phyloP scores from a whole-genome alignment of 306 rosid species.

The Gastrolobium bilobum region DNA sequence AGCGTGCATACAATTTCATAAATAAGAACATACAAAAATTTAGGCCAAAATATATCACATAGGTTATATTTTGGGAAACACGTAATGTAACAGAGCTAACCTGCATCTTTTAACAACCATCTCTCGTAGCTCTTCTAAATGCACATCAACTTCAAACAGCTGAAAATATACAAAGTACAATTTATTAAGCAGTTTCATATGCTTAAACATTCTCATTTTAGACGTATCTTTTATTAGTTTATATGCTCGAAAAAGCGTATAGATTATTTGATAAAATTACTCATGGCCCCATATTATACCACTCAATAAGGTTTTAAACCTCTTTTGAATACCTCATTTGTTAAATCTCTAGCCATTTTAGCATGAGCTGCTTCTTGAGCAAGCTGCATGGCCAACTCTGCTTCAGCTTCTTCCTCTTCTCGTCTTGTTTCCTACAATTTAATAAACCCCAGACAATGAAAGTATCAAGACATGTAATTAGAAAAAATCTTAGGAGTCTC shows the following conservation, averaged over 20 bases:
- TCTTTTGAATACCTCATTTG: conserved; percentile 68
- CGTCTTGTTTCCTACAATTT: conserved; percentile 78
- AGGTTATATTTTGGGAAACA: conserved; percentile 14
- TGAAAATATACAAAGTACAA: conserved; percentile 58
- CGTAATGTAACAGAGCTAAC: conserved; percentile 54
- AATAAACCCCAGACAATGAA: conserved; percentile 43
- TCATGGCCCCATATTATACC: conserved; percentile 11
- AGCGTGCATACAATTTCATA: conserved; percentile 16
- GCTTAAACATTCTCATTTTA: not conserved
- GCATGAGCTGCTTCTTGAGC: conserved; percentile 90
- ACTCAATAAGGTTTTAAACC: conserved; percentile 35
- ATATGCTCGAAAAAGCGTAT: conserved; percentile 5
- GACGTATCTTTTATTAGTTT: conserved; percentile 17
- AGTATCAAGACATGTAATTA: conserved; percentile 23
- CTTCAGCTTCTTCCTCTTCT: conserved; percentile 87
- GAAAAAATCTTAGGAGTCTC: conserved; percentile 3
- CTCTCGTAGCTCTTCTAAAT: conserved; percentile 83
- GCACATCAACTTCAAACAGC: conserved; percentile 77
- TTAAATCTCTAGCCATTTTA: conserved; percentile 81
- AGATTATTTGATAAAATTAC: conserved; percentile 5
- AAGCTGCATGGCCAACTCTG: conserved; percentile 71
- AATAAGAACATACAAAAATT: not conserved
- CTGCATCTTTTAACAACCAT: conserved; percentile 86
- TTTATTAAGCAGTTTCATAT: conserved; percentile 24
- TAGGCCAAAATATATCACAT: not conserved